Evolutionary conservation across 1,284 basidiomycete genomes (phyloP), one percentile per base, ranked within the genome.

Genomic region (Trametes sp.): DNA sequence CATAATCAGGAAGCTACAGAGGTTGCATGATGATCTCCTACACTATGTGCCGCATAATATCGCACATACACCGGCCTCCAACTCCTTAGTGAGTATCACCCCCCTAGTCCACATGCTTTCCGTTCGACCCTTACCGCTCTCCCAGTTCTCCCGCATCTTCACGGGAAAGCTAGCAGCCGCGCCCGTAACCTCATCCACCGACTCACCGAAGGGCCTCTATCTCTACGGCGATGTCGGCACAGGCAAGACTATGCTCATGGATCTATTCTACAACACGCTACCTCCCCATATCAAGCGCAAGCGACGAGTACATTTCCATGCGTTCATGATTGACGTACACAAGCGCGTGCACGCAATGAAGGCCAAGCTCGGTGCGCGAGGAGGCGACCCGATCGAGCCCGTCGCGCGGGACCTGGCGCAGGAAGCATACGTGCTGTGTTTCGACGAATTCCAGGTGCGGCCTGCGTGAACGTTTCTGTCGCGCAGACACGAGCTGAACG

Each of bases 221-320:
- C 88, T 99, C n/a, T 96, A 94, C 75, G 98, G 98, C 41, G 94
- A 96, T 68, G 98, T 99, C 59, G 97, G 97, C 0, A 98, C 96
- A 5, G 97, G 98, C 26, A 95, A 95, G 83, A 94, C 94, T 0
- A 98, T 99, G 96, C 88, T 99, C 65, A 99, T 99, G 98, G 98
- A 99, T 77, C 82, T 99, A 21, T 98, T 99, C 78, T 95, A 95
- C 81, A 89, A 92, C 65, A 92, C 95, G 1, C 85, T 99, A 1
- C 96, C 96, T 0, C 72, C 83, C 0, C 86, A 88, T 64, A 85
- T 96, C 66, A 87, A 78, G 46, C 84, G 85, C 63, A 95, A 94
- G 74, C 91, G 92, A 42, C 85, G 97, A 38, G 94, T 98, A 21
- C 97, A 99, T 77, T 99, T 99, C 74, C 95, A 98, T 73, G 92